phyloP scores from a whole-genome alignment of 2,329 filamentous ascomycete genomes.

The Colletotrichum viniferum region DNA sequence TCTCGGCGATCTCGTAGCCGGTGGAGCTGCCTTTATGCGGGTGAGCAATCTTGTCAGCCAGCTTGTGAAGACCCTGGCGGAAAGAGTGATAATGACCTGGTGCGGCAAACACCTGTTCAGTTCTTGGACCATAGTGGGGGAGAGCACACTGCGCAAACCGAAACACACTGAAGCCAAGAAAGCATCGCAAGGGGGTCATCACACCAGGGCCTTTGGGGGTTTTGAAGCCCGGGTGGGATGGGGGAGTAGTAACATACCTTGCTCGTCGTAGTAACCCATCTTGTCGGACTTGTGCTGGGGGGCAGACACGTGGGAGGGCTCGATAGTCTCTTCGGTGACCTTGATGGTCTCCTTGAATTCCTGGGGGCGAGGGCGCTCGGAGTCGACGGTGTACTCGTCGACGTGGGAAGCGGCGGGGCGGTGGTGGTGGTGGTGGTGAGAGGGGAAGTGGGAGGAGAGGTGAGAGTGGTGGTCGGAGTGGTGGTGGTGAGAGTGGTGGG shows the following conservation, averaged over 20 bases:
- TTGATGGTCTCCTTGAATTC: constrained; percentile 61
- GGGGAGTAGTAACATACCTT: constrained; percentile 47
- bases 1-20: constrained; percentile 50
- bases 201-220: neutral
- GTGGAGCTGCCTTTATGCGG: constrained; percentile 45
- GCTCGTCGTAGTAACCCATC: constrained; percentile 71
- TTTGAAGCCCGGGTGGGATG: neutral
- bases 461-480: constrained; percentile 33
- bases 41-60: constrained; percentile 59
- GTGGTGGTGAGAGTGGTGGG: constrained; percentile 11
- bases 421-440: constrained; percentile 29
- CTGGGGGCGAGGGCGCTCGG: constrained; percentile 21
- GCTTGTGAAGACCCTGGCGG: constrained; percentile 60
- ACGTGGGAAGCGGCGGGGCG: constrained; percentile 2
- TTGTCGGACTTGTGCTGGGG: constrained; percentile 50
- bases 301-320: constrained; percentile 49
- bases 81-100: constrained; percentile 65
- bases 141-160: constrained; percentile 18
- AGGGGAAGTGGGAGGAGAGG: constrained; percentile 44
- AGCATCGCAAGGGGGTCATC: neutral
- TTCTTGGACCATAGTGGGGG: constrained; percentile 16
- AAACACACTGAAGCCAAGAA: constrained; percentile 18
- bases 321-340: constrained; percentile 71
- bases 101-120: constrained; percentile 10
- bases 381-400: constrained; percentile 61